phyloP scores from a whole-genome alignment of 2,329 filamentous ascomycete species.

The Ceratocystis smalleyi region DNA sequence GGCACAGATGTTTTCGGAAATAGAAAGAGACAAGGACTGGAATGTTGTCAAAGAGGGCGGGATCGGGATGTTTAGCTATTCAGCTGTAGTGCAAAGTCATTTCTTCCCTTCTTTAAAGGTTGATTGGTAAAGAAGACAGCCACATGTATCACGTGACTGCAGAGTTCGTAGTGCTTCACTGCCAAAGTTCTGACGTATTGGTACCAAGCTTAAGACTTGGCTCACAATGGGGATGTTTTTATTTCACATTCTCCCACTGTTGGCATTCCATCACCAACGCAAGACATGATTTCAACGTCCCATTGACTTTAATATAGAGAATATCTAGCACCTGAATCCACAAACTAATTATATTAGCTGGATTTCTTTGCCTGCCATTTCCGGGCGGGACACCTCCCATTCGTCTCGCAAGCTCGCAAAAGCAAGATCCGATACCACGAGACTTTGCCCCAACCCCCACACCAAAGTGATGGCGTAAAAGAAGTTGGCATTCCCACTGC shows the following conservation, averaged over 20 bases:
- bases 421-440: slow-evolving; percentile 73
- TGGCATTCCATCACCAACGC: not conserved
- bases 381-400: slow-evolving; percentile 81
- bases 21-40: too few species aligned
- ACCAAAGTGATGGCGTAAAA: slow-evolving; percentile 99
- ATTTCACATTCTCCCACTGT: not conserved
- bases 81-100: not conserved
- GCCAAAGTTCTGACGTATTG: too few species aligned
- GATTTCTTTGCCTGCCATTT: slow-evolving; percentile 76
- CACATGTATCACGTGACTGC: not conserved
- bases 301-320: not conserved
- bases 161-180: too few species aligned
- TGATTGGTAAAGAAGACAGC: not conserved
- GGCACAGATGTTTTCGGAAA: not conserved
- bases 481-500: slow-evolving; percentile 95
- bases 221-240: not conserved
- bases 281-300: not conserved
- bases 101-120: not conserved
- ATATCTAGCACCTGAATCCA: not conserved
- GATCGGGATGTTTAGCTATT: not conserved
- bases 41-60: too few species aligned
- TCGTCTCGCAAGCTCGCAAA: slow-evolving; percentile 86
- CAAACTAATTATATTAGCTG: slow-evolving; percentile 52
- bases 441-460: slow-evolving; percentile 79
- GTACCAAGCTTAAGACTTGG: not conserved